Evolutionary conservation across 805 yeast genomes (phyloP).

Genomic region (Scheffersomyces amazonensis): DNA sequence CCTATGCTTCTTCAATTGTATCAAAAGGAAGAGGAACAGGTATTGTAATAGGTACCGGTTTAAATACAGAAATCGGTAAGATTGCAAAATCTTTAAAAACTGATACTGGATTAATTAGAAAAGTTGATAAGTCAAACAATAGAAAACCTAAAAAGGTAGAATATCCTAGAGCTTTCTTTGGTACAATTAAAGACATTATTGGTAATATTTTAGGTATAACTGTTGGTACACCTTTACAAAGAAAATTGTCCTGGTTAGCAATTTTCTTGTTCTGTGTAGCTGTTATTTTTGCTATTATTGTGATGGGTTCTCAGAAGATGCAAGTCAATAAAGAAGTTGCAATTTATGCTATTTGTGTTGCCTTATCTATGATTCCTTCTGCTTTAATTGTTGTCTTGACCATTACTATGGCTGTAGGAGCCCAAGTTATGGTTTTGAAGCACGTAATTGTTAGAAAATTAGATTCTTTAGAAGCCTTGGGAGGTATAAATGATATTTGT

Average conservation of each 20-base stretch:
- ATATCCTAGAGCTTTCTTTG: slow-evolving; percentile 30
- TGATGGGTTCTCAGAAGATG: slow-evolving; percentile 35
- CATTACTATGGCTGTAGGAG: slow-evolving; percentile 41
- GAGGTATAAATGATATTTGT: slow-evolving; percentile 38
- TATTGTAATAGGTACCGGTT: slow-evolving; percentile 36
- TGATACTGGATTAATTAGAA: slow-evolving; percentile 19
- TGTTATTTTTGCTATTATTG: slow-evolving; percentile 35
- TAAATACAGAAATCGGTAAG: slow-evolving; percentile 39
- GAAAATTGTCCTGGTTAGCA: slow-evolving; percentile 48
- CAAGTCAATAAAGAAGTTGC: slow-evolving; percentile 32
- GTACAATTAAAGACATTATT: slow-evolving; percentile 40
- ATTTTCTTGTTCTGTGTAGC: slow-evolving; percentile 49
- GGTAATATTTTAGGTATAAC: slow-evolving; percentile 45
- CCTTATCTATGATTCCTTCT: slow-evolving; percentile 39
- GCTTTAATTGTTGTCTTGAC: slow-evolving; percentile 37
- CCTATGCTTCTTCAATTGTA: slow-evolving; percentile 35
- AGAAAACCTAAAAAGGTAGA: slow-evolving; percentile 35
- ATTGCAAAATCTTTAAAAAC: slow-evolving; percentile 34
- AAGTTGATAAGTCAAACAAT: slow-evolving; percentile 33
- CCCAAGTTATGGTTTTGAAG: slow-evolving; percentile 34
- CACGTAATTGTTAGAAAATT: slow-evolving; percentile 36
- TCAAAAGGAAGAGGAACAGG: slow-evolving; percentile 43
- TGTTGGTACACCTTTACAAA: slow-evolving; percentile 45
- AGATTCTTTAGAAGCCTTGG: slow-evolving; percentile 37
- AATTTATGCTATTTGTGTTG: slow-evolving; percentile 39